Evolutionary conservation across 2,329 filamentous ascomycete genomes (phyloP).

Genomic region (Simplicillium aogashimaense): DNA sequence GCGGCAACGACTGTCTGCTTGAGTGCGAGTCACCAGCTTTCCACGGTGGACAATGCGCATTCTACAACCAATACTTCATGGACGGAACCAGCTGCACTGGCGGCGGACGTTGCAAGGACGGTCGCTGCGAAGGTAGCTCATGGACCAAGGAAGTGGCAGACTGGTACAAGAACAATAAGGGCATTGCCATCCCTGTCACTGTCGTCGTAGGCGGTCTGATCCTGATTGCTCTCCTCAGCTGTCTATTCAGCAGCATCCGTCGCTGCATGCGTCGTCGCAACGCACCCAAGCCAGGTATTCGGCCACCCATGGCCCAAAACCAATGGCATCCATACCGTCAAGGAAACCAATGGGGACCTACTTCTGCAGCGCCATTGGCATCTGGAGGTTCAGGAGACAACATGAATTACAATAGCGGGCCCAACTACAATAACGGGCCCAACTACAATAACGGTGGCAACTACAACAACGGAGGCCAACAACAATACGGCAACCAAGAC

Average conservation of each 20-base stretch:
- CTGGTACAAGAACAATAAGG: constrained; percentile 71
- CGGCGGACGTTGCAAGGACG: constrained; percentile 71
- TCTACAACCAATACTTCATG: constrained; percentile 81
- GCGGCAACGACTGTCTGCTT: constrained; percentile 63
- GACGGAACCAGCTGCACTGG: constrained; percentile 81
- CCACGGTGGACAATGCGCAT: constrained; percentile 55
- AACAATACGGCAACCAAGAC: too few species aligned
- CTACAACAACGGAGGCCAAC: too few species aligned
- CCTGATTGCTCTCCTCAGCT: constrained; percentile 58
- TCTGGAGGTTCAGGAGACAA: too few species aligned
- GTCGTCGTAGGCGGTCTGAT: constrained; percentile 63
- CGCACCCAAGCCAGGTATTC: constrained; percentile 13
- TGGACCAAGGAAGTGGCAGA: constrained; percentile 59
- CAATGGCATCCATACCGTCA: constrained; percentile 10
- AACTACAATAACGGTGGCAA: too few species aligned
- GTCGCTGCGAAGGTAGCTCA: constrained; percentile 62
- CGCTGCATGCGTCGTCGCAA: constrained; percentile 11
- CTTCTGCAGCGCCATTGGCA: neutral
- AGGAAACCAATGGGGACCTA: neutral
- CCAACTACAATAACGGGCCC: too few species aligned
- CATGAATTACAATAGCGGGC: too few species aligned
- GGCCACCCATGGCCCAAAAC: constrained; percentile 9
- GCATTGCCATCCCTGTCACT: constrained; percentile 73
- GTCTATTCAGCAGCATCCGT: constrained; percentile 43
- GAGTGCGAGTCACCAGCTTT: constrained; percentile 66